Evolutionary conservation across 2,329 filamentous ascomycete genomes (phyloP), one percentile per base, ranked within the genome.

Genomic region (Phaeophleospora eucalypticola): DNA sequence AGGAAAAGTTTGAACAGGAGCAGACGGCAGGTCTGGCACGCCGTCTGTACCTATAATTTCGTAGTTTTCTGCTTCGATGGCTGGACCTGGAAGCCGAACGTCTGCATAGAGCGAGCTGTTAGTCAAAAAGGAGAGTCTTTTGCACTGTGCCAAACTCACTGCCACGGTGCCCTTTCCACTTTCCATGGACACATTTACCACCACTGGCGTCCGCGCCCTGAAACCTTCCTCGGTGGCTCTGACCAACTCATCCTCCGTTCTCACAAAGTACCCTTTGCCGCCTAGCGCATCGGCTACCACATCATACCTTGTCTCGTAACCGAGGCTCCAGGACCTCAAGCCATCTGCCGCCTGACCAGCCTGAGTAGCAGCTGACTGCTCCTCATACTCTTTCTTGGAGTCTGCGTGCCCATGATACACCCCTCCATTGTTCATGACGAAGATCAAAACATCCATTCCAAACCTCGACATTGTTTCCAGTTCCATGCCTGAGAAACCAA

Each of bases 141-240:
- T n/a, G n/a, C n/a, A n/a, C n/a, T n/a, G n/a, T n/a, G n/a, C n/a
- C n/a, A n/a, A n/a, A n/a, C n/a, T n/a, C n/a, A n/a, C n/a, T n/a
- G n/a, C n/a, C n/a, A n/a, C n/a, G n/a, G n/a, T n/a, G n/a, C n/a
- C n/a, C n/a, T n/a, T n/a, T n/a, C n/a, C n/a, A n/a, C n/a, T n/a
- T n/a, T 79, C 75, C 49, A 81, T 74, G 36, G 80, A 70, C 2
- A 81, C 69, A 66, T 81, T 81, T 1, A 81, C 68, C 7, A 81
- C 66, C 1, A 73, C 74, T 0, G 76, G 74, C 10, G 69, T 71
- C 24, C 62, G 69, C 8, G 71, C 68, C 48, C 67, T 60, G 53
- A 74, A 81, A 0, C 77, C 78, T 44, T 72, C 69, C 46, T 70
- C 63, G 6, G 75, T 76, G n/a, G 76, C 77, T 43, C 58, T 63